Percentiles rank a stretch among this genome's conserved stretches.
Conservation (phyloP, 108 stramenopile genomes). For the Skeletonema tropicum region DNA sequence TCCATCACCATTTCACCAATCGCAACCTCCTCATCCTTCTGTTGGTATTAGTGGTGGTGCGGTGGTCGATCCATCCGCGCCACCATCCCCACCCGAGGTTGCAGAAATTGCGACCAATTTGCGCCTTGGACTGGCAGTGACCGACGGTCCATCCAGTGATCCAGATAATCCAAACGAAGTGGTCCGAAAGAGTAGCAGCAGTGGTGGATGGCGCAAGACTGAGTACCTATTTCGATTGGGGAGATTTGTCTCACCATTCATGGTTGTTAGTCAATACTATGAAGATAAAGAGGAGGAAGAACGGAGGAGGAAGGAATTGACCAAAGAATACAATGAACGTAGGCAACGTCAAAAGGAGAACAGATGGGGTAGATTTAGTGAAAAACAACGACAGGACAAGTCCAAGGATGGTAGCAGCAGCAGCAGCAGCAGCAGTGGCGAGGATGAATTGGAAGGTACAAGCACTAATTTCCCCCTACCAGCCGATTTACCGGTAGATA, state of each 20-base stretch:
- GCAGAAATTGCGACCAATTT: slow-evolving; percentile 25
- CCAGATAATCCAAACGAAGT: slow-evolving; percentile 17
- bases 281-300: slow-evolving; percentile 35
- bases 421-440: neutral
- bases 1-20: neutral
- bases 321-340: slow-evolving; percentile 33
- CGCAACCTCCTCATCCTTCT: neutral
- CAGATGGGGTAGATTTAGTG: slow-evolving; percentile 22
- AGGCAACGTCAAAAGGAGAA: slow-evolving; percentile 23
- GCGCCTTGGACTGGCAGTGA: slow-evolving; percentile 29
- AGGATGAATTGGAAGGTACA: neutral
- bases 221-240: slow-evolving; percentile 40
- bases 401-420: neutral
- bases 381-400: slow-evolving; percentile 3
- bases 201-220: slow-evolving; percentile 38
- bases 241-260: slow-evolving; percentile 36
- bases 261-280: slow-evolving; percentile 41
- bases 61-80: neutral
- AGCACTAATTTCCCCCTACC: neutral
- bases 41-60: too few species aligned
- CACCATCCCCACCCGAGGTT: slow-evolving; percentile 22
- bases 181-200: neutral
- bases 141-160: slow-evolving; percentile 22
- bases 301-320: slow-evolving; percentile 10
- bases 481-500: slow-evolving; percentile 5